These are phyloP conservation scores for Gelatoporia subvermispora DNA, from an alignment of 768 basidiomycete genomes.

Conservation along the genomic window DNA sequence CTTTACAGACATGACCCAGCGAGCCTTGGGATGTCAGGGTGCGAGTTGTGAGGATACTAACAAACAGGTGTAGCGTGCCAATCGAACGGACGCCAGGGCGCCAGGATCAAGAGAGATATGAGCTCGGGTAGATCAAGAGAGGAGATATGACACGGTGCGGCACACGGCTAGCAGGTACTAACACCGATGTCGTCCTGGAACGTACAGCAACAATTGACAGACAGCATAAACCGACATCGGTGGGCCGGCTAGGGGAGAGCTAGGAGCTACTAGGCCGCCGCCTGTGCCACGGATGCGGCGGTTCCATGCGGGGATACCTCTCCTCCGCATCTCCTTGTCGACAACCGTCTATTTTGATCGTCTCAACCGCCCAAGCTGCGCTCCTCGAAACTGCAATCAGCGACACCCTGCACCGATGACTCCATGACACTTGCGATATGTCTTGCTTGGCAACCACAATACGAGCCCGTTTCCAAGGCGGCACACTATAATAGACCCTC, in stretches of 20 bases:
- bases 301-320: background rate
- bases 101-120: no score
- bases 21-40: no score
- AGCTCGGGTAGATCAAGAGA: background rate
- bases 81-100: no score
- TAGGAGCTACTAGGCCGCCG: background rate
- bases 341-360: conserved; percentile 8
- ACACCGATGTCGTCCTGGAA: background rate
- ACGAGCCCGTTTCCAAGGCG: conserved; percentile 23
- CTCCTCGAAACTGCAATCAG: background rate
- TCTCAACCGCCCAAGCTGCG: conserved; percentile 1
- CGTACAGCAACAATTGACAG: background rate
- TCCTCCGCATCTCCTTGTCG: conserved; percentile 14
- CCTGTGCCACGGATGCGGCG: background rate
- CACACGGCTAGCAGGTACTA: background rate
- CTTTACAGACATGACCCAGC: no score
- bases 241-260: no score
- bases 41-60: no score
- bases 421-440: conserved; percentile 13
- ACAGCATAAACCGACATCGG: background rate
- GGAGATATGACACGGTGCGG: background rate
- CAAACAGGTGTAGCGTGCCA: background rate
- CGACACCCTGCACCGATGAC: background rate
- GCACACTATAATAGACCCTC: conserved; percentile 8
- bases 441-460: conserved; percentile 24